A percentile compares a stretch with the other conserved stretches of the same genome.
phyloP scores from a whole-genome alignment of 2,329 filamentous ascomycete genomes.

The Raffaelea arxii region DNA sequence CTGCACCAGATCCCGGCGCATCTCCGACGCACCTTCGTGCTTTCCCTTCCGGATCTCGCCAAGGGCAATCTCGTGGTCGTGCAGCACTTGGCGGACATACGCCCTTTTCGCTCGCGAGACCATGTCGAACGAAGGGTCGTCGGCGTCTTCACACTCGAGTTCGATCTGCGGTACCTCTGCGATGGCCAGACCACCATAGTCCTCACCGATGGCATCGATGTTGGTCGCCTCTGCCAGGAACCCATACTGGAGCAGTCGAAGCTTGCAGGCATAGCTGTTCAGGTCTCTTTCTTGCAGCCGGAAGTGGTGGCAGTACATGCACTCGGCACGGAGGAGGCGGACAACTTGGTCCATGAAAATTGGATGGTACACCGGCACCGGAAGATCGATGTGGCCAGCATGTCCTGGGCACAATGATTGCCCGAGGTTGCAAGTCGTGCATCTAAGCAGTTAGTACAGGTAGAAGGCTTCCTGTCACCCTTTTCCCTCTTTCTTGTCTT shows the following conservation, averaged over 20 bases:
- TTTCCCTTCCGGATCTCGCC: slow-evolving; percentile 53
- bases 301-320: slow-evolving; percentile 82
- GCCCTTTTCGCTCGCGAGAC: slow-evolving; percentile 43
- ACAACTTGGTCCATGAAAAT: slow-evolving; percentile 90
- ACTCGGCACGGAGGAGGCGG: slow-evolving; percentile 76
- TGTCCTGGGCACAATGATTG: slow-evolving; percentile 81
- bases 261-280: slow-evolving; percentile 72
- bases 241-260: slow-evolving; percentile 78
- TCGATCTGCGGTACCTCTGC: slow-evolving; percentile 31
- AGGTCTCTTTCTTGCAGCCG: slow-evolving; percentile 68
- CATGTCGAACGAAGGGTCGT: slow-evolving; percentile 41
- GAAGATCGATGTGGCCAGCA: slow-evolving; percentile 88
- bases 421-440: slow-evolving; percentile 83
- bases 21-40: slow-evolving; percentile 73
- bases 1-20: slow-evolving; percentile 66
- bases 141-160: slow-evolving; percentile 55
- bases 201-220: slow-evolving; percentile 43
- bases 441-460: slow-evolving; percentile 43
- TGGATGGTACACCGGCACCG: slow-evolving; percentile 90
- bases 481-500: too few relatives aligned
- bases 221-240: slow-evolving; percentile 59
- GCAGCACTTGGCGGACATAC: slow-evolving; percentile 67
- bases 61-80: slow-evolving; percentile 40
- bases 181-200: slow-evolving; percentile 32
- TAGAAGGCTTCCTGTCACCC: too few relatives aligned